Conservation (phyloP, 108 stramenopile genomes). For the Fragilaria crotonensis region DNA sequence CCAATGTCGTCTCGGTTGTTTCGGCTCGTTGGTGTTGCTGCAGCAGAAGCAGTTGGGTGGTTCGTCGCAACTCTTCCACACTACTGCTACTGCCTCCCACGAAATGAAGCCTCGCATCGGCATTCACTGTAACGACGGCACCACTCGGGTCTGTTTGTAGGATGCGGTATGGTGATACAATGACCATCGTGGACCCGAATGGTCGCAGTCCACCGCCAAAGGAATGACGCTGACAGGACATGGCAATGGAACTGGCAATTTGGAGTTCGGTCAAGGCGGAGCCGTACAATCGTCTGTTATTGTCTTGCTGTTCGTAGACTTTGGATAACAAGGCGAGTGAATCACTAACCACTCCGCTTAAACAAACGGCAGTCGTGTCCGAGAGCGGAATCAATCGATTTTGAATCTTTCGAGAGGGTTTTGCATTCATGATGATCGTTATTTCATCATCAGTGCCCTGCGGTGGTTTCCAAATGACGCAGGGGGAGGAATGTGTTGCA, state of each 20-base stretch:
- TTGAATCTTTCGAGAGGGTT: not conserved
- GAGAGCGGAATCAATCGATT: not conserved
- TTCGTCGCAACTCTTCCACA: too few species aligned
- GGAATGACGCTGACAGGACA: constrained; percentile 62
- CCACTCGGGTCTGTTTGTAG: not conserved
- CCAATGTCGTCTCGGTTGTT: too few species aligned
- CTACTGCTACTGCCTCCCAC: too few species aligned
- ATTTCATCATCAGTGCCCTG: not conserved
- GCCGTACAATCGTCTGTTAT: constrained; percentile 15
- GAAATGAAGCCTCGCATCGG: too few species aligned
- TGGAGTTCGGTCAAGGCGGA: constrained; percentile 10
- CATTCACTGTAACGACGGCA: too few species aligned
- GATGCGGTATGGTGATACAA: too few species aligned
- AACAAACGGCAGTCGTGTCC: constrained; percentile 27
- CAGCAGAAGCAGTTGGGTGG: too few species aligned
- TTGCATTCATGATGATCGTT: not conserved
- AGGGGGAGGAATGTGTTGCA: constrained; percentile 43
- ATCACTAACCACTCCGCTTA: constrained; percentile 66
- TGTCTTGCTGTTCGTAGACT: constrained; percentile 15
- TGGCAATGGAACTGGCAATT: constrained; percentile 30
- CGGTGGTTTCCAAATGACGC: constrained; percentile 35
- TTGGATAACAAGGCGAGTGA: constrained; percentile 37
- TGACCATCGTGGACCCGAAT: constrained; percentile 57
- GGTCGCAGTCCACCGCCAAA: constrained; percentile 78
- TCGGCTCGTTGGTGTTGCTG: too few species aligned